Percentiles rank a stretch among this genome's conserved stretches.
Conservation (phyloP, 1,139 yeast species). For the Meyerozyma athensensis region DNA sequence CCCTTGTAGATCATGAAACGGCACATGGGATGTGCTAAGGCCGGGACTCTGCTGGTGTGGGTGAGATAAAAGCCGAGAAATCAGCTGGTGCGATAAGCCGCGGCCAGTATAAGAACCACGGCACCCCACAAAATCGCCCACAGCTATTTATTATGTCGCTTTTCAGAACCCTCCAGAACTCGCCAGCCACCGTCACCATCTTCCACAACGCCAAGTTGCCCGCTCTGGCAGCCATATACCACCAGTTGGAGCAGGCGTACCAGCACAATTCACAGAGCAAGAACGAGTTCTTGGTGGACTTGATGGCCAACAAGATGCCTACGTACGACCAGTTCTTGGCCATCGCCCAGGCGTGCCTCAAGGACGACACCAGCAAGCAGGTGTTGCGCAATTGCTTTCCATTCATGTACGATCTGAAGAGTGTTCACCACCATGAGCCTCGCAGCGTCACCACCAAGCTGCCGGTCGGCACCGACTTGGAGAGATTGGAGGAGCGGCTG, state of each 20-base stretch:
- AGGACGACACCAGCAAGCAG: constrained; percentile 22
- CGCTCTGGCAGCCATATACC: constrained; percentile 28
- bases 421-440: constrained; percentile 14
- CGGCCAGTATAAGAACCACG: too few relatives aligned
- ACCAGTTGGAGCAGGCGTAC: constrained; percentile 30
- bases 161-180: constrained; percentile 41
- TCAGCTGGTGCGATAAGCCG: too few relatives aligned
- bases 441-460: constrained; percentile 23
- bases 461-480: constrained; percentile 20
- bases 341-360: constrained; percentile 26
- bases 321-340: constrained; percentile 39
- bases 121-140: too few relatives aligned
- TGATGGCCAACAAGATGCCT: constrained; percentile 39
- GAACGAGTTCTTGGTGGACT: constrained; percentile 32
- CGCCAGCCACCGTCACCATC: constrained; percentile 41
- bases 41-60: background rate
- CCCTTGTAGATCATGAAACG: constrained; percentile 50
- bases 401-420: constrained; percentile 26
- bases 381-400: constrained; percentile 34
- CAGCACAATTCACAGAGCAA: constrained; percentile 21
- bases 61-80: too few relatives aligned
- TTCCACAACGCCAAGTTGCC: constrained; percentile 39
- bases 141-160: constrained; percentile 22
- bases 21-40: constrained; percentile 32
- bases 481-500: constrained; percentile 12